A percentile compares a stretch with the other conserved stretches of the same genome.
Conservation (phyloP, 257 asterid species). For the Solanum clarkiae region DNA sequence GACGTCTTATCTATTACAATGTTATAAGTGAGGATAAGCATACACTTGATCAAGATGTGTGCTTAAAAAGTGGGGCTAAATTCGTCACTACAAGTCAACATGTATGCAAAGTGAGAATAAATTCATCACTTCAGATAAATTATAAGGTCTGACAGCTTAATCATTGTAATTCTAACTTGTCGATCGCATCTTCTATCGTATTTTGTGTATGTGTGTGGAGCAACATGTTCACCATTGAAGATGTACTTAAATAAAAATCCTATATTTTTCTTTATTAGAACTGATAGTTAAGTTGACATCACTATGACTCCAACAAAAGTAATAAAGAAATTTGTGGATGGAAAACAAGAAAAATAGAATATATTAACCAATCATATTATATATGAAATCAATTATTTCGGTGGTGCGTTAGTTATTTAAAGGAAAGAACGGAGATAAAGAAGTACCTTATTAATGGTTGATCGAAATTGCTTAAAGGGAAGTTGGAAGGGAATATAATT, state of each 20-base stretch:
- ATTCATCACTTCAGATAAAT: no score
- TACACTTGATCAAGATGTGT: no score
- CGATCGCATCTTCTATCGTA: no score
- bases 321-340: background rate
- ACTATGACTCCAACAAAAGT: background rate
- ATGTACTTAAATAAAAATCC: background rate
- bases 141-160: no score
- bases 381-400: background rate
- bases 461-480: background rate
- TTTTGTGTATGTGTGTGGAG: background rate
- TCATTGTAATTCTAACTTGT: no score
- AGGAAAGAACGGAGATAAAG: background rate
- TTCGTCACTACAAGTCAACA: no score
- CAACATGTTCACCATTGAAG: background rate
- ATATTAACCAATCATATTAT: background rate
- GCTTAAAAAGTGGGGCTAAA: no score
- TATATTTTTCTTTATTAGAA: background rate
- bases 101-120: no score
- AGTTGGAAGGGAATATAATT: background rate
- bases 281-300: background rate
- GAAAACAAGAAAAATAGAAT: background rate
- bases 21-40: no score
- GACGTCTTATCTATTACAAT: no score
- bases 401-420: background rate
- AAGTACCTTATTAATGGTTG: background rate